Evolutionary conservation across 805 yeast species (phyloP).

Genomic region (Saccharomyces eubayanus): DNA sequence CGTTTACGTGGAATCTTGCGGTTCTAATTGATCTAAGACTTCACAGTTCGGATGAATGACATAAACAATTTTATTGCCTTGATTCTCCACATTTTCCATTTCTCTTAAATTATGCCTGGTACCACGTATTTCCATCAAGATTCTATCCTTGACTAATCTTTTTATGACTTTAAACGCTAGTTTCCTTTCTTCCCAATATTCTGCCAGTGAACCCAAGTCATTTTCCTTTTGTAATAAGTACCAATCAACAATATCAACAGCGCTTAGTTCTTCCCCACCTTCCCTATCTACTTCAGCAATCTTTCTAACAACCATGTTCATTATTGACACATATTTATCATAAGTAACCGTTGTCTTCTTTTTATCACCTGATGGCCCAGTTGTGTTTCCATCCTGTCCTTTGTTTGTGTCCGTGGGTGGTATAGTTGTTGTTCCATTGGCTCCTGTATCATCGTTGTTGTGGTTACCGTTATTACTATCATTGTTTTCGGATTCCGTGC

Average conservation of each 20-base stretch:
- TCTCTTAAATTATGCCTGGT: constrained; percentile 38
- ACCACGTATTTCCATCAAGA: constrained; percentile 60
- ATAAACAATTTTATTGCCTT: constrained; percentile 35
- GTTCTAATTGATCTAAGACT: constrained; percentile 42
- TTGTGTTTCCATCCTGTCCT: constrained; percentile 3
- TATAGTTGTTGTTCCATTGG: constrained; percentile 5
- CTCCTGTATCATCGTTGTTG: constrained; percentile 7
- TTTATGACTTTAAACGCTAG: constrained; percentile 73
- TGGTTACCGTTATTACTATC: constrained; percentile 10
- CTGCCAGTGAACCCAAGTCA: constrained; percentile 58
- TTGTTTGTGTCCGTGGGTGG: background rate
- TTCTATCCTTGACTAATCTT: constrained; percentile 74
- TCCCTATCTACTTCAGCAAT: constrained; percentile 49
- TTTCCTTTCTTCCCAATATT: constrained; percentile 60
- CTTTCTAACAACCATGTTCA: constrained; percentile 65
- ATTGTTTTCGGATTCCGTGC: constrained; percentile 9
- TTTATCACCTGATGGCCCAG: constrained; percentile 12
- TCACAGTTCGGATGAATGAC: constrained; percentile 80
- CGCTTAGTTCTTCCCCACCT: constrained; percentile 54
- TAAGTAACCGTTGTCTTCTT: constrained; percentile 56
- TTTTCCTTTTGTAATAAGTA: constrained; percentile 69
- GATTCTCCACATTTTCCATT: constrained; percentile 21
- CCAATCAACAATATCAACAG: constrained; percentile 66
- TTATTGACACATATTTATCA: constrained; percentile 78
- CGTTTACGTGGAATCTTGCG: constrained; percentile 2